phyloP scores from a whole-genome alignment of 306 rosid species.

The Pterocarpus macrocarpus region DNA sequence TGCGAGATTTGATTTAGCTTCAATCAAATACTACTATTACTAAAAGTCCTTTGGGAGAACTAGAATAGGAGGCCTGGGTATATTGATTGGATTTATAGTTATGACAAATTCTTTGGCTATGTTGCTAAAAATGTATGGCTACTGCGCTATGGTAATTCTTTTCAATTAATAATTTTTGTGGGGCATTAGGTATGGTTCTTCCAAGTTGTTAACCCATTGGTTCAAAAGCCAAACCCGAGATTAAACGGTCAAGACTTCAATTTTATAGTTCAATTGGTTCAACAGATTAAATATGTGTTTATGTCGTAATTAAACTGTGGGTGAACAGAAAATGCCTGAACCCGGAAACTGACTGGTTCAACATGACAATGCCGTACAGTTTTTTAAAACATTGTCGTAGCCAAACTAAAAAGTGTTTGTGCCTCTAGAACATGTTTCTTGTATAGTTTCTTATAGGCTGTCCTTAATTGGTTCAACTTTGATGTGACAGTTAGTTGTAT shows the following conservation, averaged over 20 bases:
- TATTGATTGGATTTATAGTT: slow-evolving; percentile 26
- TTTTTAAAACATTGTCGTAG: neutral
- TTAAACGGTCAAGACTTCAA: neutral
- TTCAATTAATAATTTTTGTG: slow-evolving; percentile 4
- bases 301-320: neutral
- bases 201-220: neutral
- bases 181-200: neutral
- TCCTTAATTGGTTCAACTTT: neutral
- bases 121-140: neutral
- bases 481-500: neutral
- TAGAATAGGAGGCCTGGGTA: slow-evolving; percentile 3
- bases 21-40: neutral
- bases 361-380: neutral
- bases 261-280: neutral
- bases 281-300: no score
- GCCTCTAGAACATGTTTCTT: neutral
- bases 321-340: neutral
- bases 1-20: neutral
- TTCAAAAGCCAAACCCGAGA: neutral
- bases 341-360: neutral
- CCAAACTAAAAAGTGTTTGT: neutral
- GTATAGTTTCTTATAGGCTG: neutral
- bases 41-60: neutral
- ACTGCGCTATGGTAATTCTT: neutral
- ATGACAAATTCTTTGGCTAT: neutral